phyloP scores from a whole-genome alignment of 192 early-diverging fungal species.

The Funneliformis geosporum region DNA sequence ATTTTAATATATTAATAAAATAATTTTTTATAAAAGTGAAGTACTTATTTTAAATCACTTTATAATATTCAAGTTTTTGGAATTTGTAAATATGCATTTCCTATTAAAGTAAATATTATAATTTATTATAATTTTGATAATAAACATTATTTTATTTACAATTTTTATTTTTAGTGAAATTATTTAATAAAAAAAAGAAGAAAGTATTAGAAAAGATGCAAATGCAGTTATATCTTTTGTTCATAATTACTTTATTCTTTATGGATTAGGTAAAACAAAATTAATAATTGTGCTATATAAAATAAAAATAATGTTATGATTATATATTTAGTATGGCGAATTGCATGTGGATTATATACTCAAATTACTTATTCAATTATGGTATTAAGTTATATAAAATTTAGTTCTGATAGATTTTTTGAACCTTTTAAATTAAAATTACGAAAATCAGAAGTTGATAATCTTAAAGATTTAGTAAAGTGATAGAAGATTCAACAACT shows the following conservation, averaged over 20 bases:
- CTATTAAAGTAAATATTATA: slow-evolving; percentile 3
- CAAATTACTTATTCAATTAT: slow-evolving; percentile 5
- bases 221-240: slow-evolving; percentile 1
- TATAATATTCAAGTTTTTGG: slow-evolving; percentile 11
- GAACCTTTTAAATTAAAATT: neutral
- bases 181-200: slow-evolving; percentile 14
- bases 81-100: neutral
- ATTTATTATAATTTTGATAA: neutral
- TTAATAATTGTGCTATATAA: neutral
- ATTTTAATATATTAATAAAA: neutral
- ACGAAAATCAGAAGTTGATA: slow-evolving; percentile 1
- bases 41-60: neutral
- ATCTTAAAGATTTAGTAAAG: slow-evolving; percentile 6
- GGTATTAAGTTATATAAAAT: neutral
- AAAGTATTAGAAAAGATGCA: neutral
- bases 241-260: slow-evolving; percentile 1
- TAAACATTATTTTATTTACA: neutral
- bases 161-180: neutral
- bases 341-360: neutral
- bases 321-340: neutral
- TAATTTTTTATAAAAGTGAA: neutral
- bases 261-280: neutral
- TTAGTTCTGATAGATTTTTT: neutral
- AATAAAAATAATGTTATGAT: slow-evolving; percentile 16
- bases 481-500: neutral